Base-by-base conservation (phyloP, 441 rosid species). In the Bruguiera hainesii region DNA sequence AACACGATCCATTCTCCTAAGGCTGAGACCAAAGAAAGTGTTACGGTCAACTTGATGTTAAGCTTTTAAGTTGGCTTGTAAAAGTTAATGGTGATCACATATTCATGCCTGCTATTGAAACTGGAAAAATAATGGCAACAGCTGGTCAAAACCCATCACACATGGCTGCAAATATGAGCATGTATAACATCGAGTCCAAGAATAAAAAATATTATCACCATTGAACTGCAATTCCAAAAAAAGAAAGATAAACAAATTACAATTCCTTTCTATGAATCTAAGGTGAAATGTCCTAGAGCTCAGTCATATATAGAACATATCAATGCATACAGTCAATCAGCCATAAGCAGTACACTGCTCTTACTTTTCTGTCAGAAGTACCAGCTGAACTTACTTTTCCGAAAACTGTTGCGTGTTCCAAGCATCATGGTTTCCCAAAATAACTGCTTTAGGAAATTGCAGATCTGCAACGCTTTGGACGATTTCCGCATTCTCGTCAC, bases 401-500 rank as follows among this genome's bases (percentile, higher is more conserved):
- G 83, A 78, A 33, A 89, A 87, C 60, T 83, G 63, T 19, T 72
- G 83, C n/a, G 97, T 89, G 73, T 46, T 62, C 98, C 97, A 89
- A 63, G 93, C 78, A 79, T 93, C 98, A 75, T 93, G 98, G 77
- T 93, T 93, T 33, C 97, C 96, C 82, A 89, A 77, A 65, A 90
- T 87, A 65, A 83, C 89, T 69, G 93, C 95, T 82, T 93, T 90
- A 31, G 90, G 80, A 77, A 89, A 82, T 57, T 83, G 53, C 64
- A 90, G 87, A 64, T 76, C 79, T 0, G 93, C 88, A 64, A 90
- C 80, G 56, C 84, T 85, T 65, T 79, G 87, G 60, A 90, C 96
- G 13, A 90, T 80, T 64, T 87, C 78, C 6, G 83, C 89, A 70
- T 90, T 83, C 82, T 86, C 96, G 63, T 89, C 77, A 50, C 96